Percentiles rank a stretch among this genome's conserved stretches.
Conservation (phyloP, 2,329 filamentous ascomycete species). For the Fonsecaea monophora region DNA sequence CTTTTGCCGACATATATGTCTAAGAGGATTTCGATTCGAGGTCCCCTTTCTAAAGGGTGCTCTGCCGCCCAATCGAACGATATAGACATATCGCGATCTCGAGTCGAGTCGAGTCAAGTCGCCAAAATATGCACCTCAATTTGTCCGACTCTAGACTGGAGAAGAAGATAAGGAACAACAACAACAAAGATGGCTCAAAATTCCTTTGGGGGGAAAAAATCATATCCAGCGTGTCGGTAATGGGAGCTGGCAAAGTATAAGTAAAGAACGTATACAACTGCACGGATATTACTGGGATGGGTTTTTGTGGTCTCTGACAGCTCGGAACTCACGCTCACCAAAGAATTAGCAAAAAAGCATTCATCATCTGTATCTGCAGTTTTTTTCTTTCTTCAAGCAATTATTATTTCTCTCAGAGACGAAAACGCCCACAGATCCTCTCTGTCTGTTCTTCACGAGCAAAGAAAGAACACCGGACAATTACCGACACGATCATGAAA, state of each 20-base stretch:
- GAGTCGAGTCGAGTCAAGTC: not conserved
- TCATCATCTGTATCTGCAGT: not conserved
- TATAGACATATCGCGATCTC: not conserved
- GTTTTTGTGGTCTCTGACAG: not conserved
- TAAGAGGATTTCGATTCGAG: not conserved
- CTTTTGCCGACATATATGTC: not conserved
- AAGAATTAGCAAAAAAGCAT: too few relatives aligned
- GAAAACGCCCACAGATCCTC: not conserved
- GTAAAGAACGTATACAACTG: not conserved
- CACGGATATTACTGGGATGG: too few relatives aligned
- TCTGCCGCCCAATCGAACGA: not conserved
- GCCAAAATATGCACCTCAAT: not conserved
- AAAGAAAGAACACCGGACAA: not conserved
- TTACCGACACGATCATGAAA: not conserved
- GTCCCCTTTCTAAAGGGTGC: not conserved
- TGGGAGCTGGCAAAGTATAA: slow-evolving; percentile 6
- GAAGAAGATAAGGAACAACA: not conserved
- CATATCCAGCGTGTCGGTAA: not conserved
- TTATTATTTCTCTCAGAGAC: not conserved
- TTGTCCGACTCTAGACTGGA: not conserved
- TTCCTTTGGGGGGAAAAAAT: not conserved
- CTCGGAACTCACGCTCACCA: not conserved
- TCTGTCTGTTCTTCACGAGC: not conserved
- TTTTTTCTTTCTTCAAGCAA: not conserved
- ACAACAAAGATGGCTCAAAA: slow-evolving; percentile 1